Percentiles rank a stretch among this genome's conserved stretches.
phyloP scores from a whole-genome alignment of 805 yeast species.

The Candida namnaoensis region DNA sequence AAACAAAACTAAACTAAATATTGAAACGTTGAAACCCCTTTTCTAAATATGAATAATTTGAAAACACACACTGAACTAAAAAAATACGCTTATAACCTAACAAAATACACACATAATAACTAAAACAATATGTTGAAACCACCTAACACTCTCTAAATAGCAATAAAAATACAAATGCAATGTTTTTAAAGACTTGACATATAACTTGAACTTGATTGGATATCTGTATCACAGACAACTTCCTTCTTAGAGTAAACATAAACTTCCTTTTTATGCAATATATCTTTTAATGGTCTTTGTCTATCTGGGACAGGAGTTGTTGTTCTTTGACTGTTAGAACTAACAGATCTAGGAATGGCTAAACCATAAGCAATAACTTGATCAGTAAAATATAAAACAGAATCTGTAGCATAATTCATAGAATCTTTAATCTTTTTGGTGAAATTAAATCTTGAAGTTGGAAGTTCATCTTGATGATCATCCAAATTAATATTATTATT shows the following conservation, averaged over 20 bases:
- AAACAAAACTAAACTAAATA: too few relatives aligned
- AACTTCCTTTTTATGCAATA: slow-evolving; percentile 24
- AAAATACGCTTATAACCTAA: too few relatives aligned
- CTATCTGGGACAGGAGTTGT: slow-evolving; percentile 11
- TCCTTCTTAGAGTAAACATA: slow-evolving; percentile 34
- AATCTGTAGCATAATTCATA: slow-evolving; percentile 23
- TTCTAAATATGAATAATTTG: too few relatives aligned
- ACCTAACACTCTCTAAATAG: too few relatives aligned
- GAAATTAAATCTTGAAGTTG: not conserved
- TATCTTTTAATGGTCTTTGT: slow-evolving; percentile 14
- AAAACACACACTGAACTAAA: too few relatives aligned
- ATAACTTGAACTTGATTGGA: too few relatives aligned
- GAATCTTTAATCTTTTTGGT: slow-evolving; percentile 13
- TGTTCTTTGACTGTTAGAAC: slow-evolving; percentile 15
- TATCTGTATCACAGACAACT: slow-evolving; percentile 14
- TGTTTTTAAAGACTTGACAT: too few relatives aligned
- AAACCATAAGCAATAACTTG: slow-evolving; percentile 48
- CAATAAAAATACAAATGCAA: too few relatives aligned
- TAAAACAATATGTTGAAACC: too few relatives aligned
- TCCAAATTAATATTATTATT: slow-evolving; percentile 1
- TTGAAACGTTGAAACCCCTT: too few relatives aligned
- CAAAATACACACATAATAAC: too few relatives aligned
- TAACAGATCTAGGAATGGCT: slow-evolving; percentile 44
- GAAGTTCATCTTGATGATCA: not conserved
- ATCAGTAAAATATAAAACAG: slow-evolving; percentile 39